phyloP scores from a whole-genome alignment of 805 yeast species.

The Starmerella gropengiesseri region DNA sequence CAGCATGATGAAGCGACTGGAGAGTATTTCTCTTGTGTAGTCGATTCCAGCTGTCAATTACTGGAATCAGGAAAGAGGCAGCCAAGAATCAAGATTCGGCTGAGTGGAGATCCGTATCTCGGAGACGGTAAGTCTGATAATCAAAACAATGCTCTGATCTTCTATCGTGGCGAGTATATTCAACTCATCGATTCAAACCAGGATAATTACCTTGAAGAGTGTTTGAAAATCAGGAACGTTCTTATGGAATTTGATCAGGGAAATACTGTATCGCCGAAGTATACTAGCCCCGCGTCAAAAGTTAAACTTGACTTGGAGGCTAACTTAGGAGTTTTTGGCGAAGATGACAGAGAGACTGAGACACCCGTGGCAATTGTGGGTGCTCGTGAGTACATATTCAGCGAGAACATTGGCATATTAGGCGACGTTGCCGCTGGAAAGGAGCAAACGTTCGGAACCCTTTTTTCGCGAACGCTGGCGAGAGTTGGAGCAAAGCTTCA shows the following conservation, averaged over 20 bases:
- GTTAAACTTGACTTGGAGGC: conserved; percentile 2
- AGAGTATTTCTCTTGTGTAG: conserved; percentile 47
- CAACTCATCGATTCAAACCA: conserved; percentile 78
- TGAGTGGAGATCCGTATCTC: conserved; percentile 71
- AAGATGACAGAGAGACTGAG: conserved; percentile 19
- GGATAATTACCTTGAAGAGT: conserved; percentile 72
- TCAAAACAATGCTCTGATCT: conserved; percentile 65
- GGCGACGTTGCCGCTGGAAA: conserved; percentile 86
- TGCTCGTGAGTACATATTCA: conserved; percentile 72
- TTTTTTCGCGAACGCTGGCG: conserved; percentile 72
- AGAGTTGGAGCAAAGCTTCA: conserved; percentile 74
- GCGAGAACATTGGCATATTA: conserved; percentile 69
- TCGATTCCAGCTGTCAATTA: conserved; percentile 61
- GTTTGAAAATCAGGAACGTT: conserved; percentile 63
- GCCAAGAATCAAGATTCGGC: conserved; percentile 52
- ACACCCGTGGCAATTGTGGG: conserved; percentile 72
- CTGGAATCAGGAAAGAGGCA: conserved; percentile 45
- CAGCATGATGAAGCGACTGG: conserved; percentile 30
- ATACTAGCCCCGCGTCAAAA: too few relatives aligned
- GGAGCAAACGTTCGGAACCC: conserved; percentile 78
- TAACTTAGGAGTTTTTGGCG: conserved; percentile 27
- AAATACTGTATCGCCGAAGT: neutral
- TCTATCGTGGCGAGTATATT: conserved; percentile 69
- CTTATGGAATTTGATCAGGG: conserved; percentile 66
- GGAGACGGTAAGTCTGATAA: conserved; percentile 83